Evolutionary conservation across 306 rosid genomes (phyloP).

Genomic region (Fragaria ananassa): DNA sequence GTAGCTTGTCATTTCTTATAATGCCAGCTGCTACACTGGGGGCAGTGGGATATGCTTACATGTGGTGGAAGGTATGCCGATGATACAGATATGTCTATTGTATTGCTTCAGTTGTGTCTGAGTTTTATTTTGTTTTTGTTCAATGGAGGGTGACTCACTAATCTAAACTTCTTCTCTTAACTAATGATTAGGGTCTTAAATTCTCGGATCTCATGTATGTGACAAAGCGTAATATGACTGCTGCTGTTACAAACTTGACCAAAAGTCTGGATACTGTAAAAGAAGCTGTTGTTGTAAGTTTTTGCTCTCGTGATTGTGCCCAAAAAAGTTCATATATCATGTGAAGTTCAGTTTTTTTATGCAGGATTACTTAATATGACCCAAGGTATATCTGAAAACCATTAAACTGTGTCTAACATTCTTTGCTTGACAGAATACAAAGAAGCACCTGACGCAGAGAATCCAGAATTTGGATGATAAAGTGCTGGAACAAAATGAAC

Average conservation of each 20-base stretch:
- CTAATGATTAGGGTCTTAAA: conserved; percentile 63
- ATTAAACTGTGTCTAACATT: conserved; percentile 16
- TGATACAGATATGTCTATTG: conserved; percentile 2
- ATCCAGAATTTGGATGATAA: conserved; percentile 84
- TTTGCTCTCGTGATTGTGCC: conserved; percentile 1
- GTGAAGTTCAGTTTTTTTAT: neutral
- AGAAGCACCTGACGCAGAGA: conserved; percentile 94
- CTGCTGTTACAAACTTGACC: conserved; percentile 77
- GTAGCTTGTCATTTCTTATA: conserved; percentile 61
- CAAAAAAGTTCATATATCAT: neutral
- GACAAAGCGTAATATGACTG: conserved; percentile 80
- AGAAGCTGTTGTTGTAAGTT: conserved; percentile 84
- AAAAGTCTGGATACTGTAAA: conserved; percentile 78
- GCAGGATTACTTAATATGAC: neutral
- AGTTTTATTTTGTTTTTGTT: neutral
- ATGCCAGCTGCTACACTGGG: conserved; percentile 83
- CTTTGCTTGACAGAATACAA: conserved; percentile 63
- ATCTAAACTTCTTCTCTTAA: conserved; percentile 16
- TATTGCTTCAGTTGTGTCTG: conserved; percentile 11
- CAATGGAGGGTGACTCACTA: neutral
- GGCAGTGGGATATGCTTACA: conserved; percentile 85
- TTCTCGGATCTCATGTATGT: conserved; percentile 95
- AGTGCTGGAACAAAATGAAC: conserved; percentile 75
- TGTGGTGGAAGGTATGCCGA: conserved; percentile 88
- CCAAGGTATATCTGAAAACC: neutral